phyloP scores from a whole-genome alignment of 1,284 basidiomycete genomes.

The Microbotryum intermedium region DNA sequence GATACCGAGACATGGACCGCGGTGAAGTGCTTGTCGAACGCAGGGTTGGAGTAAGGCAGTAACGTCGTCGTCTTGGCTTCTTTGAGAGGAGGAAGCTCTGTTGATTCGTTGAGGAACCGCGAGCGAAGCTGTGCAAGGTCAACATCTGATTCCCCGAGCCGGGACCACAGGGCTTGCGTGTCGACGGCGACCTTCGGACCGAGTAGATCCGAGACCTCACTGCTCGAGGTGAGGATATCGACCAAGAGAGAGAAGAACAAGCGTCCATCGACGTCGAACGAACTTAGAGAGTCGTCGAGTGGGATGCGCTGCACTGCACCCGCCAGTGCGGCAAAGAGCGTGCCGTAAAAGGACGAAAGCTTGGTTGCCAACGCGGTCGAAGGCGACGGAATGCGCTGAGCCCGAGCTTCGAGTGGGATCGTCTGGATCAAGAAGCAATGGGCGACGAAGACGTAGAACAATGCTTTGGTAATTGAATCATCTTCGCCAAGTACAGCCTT shows the following conservation, averaged over 20 bases:
- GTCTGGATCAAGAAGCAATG: constrained; percentile 22
- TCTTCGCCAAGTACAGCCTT: constrained; percentile 9
- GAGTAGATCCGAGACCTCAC: constrained; percentile 17
- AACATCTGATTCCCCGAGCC: constrained; percentile 6
- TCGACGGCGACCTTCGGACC: constrained; percentile 13
- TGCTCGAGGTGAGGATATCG: constrained; percentile 33
- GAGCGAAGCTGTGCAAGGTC: constrained; percentile 24
- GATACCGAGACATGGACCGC: constrained; percentile 40
- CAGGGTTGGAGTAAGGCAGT: constrained; percentile 48
- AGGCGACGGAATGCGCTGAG: constrained; percentile 18
- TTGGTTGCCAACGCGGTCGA: constrained; percentile 14
- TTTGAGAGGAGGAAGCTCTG: constrained; percentile 9
- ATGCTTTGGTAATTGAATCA: constrained; percentile 12
- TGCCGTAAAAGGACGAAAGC: constrained; percentile 16
- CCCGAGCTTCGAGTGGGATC: constrained; percentile 19
- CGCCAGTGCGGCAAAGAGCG: constrained; percentile 6
- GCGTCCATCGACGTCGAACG: constrained; percentile 45
- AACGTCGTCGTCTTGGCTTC: constrained; percentile 32
- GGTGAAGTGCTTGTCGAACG: constrained; percentile 48
- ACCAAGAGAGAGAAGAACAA: constrained; percentile 46
- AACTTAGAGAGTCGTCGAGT: constrained; percentile 37
- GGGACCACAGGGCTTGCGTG: constrained; percentile 14
- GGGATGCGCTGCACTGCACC: constrained; percentile 13
- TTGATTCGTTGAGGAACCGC: constrained; percentile 5
- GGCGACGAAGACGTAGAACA: constrained; percentile 25